These are phyloP conservation scores for Aspergillaceae sp. DNA, from an alignment of 2,329 filamentous ascomycete genomes.

Conservation along the genomic window DNA sequence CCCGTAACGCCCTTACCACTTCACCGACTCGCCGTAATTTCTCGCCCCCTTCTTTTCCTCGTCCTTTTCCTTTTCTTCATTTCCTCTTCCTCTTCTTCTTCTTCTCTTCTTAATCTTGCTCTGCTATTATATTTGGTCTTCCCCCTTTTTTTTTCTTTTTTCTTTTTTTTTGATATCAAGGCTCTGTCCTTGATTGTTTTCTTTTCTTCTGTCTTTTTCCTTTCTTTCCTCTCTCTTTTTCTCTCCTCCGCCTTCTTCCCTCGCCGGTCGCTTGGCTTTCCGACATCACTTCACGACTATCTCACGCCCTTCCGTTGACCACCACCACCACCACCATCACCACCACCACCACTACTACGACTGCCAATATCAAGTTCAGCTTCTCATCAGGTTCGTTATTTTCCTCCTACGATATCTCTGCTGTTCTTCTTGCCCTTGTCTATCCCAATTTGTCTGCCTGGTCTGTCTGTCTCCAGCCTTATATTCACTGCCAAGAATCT, in stretches of 20 bases:
- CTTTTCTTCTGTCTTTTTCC: slow-evolving; percentile 3
- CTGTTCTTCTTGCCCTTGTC: too few species aligned
- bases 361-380: too few species aligned
- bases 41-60: slow-evolving; percentile 3
- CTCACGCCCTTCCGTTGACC: slow-evolving; percentile 7
- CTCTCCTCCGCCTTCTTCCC: slow-evolving; percentile 15
- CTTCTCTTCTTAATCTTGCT: slow-evolving; percentile 4
- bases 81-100: slow-evolving; percentile 7
- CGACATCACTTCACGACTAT: slow-evolving; percentile 12
- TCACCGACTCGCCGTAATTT: neutral
- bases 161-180: slow-evolving; percentile 12
- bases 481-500: slow-evolving; percentile 7
- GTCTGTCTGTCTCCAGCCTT: neutral
- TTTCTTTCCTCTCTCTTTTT: slow-evolving; percentile 5
- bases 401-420: too few species aligned
- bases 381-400: too few species aligned
- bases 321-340: slow-evolving; percentile 2
- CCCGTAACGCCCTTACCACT: neutral
- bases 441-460: neutral
- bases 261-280: slow-evolving; percentile 10
- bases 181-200: slow-evolving; percentile 11
- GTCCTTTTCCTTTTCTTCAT: slow-evolving; percentile 3
- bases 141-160: slow-evolving; percentile 8
- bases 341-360: neutral
- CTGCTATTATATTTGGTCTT: neutral